Evolutionary conservation across 2,329 filamentous ascomycete genomes (phyloP), one percentile per base, ranked within the genome.

Genomic region (Aspergillus oerlinghausenensis): DNA sequence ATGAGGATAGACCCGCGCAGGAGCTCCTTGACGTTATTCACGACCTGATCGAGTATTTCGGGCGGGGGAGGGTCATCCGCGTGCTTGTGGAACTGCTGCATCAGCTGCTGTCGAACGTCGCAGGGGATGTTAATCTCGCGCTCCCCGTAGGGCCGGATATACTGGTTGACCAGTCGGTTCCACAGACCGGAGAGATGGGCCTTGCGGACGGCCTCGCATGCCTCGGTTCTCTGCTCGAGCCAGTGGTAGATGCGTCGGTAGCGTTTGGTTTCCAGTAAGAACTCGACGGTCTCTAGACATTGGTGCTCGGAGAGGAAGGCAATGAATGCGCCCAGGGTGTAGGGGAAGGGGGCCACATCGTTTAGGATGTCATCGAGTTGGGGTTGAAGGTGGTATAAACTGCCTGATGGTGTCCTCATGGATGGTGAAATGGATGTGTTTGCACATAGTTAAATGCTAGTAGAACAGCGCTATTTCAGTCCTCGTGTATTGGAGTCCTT

Each of bases 241-340:
- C 54, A 55, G n/a, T 51, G 48, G 71, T 83, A 86, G 67, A 83
- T 81, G 65, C 84, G 81, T 55, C 84, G 82, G 70, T 96, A 97
- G 60, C 89, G 83, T 55, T 90, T 88, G 17, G 92, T 88, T 70
- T 96, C 92, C 80, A 96, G 89, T 32, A 91, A 93, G 71, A 97
- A 96, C 70, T 96, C 92, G 38, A 96, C 80, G 4, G 91, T 96
- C 74, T 97, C 92, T 63, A 96, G 79, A 71, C 92, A 97, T 75
- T 96, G 92, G 69, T 96, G 96, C 69, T 94, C 90, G 1, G 92
- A 95, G 2, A 96, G 80, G 68, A 93, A 96, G 52, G 90, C 90
- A 83, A 92, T 96, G 74, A 96, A 96, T 23, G 92, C 91, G 59
- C 84, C 86, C 3, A 96, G 80, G 0, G 90, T 95, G 84, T 90